A percentile compares a stretch with the other conserved stretches of the same genome.
Conservation (phyloP, 2,329 filamentous ascomycete species). For the Thielaviopsis euricoi region DNA sequence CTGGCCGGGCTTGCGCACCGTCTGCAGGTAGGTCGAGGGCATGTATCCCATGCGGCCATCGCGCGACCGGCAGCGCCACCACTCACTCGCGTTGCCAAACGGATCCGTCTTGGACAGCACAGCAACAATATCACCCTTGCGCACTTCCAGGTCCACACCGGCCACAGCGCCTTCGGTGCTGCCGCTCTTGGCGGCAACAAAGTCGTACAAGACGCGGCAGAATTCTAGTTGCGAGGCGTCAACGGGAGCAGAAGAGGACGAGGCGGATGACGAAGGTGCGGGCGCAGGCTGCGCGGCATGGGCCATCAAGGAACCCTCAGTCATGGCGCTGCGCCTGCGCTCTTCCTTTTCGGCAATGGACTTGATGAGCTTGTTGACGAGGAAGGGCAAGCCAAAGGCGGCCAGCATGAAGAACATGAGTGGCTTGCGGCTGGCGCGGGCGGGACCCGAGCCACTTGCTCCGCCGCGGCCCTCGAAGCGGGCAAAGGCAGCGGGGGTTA, state of each 20-base stretch:
- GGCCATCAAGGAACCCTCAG: conserved; percentile 21
- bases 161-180: conserved; percentile 29
- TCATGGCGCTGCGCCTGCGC: conserved; percentile 33
- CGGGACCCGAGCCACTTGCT: conserved; percentile 45
- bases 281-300: conserved; percentile 31
- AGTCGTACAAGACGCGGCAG: conserved; percentile 89
- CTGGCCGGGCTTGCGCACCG: conserved; percentile 35
- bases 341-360: conserved; percentile 68
- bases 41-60: conserved; percentile 86
- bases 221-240: conserved; percentile 91
- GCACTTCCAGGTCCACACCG: conserved; percentile 77
- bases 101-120: conserved; percentile 88
- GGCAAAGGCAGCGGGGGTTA: conserved; percentile 85
- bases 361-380: conserved; percentile 92
- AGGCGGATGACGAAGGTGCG: conserved; percentile 23
- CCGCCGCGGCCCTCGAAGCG: conserved; percentile 59
- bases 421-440: conserved; percentile 77
- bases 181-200: conserved; percentile 57
- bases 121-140: conserved; percentile 89
- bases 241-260: conserved; percentile 27
- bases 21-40: conserved; percentile 77
- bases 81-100: conserved; percentile 79
- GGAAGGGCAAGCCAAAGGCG: conserved; percentile 85
- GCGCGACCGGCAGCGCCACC: conserved; percentile 88
- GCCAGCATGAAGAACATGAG: conserved; percentile 91